Percentiles rank a stretch among this genome's conserved stretches.
phyloP scores from a whole-genome alignment of 192 early-diverging fungal genomes.

The Mortierella claussenii region DNA sequence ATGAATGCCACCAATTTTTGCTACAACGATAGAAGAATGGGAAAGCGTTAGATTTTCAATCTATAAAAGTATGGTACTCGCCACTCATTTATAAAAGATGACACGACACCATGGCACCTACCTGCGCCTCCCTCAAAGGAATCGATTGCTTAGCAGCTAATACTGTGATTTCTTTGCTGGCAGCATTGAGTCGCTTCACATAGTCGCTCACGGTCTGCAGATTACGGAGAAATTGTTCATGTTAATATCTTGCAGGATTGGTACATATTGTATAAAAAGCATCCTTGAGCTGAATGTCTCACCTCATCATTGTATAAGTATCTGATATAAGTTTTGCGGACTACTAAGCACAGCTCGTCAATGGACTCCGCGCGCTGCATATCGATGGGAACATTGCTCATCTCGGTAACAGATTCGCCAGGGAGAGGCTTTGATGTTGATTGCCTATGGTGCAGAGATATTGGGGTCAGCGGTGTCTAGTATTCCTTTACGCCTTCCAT shows the following conservation, averaged over 20 bases:
- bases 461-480: background rate
- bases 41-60: background rate
- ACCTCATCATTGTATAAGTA: conserved; percentile 37
- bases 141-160: conserved; percentile 30
- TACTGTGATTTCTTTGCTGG: conserved; percentile 43
- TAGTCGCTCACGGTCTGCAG: conserved; percentile 37
- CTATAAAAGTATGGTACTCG: background rate
- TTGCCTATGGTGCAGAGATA: background rate
- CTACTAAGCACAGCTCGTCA: conserved; percentile 26
- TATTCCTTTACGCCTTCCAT: background rate
- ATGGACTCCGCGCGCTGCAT: conserved; percentile 2
- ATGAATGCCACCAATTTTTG: conserved; percentile 48
- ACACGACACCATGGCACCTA: background rate
- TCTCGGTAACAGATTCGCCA: conserved; percentile 10
- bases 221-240: background rate
- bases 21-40: conserved; percentile 2
- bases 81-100: background rate
- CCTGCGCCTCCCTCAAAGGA: conserved; percentile 37
- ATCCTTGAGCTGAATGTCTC: background rate
- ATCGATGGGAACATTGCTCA: background rate
- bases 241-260: background rate
- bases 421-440: conserved; percentile 17
- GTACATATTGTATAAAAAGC: background rate
- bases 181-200: conserved; percentile 34
- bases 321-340: conserved; percentile 28